phyloP scores from a whole-genome alignment of 192 early-diverging fungal species.

The Cetraspora pellucida region DNA sequence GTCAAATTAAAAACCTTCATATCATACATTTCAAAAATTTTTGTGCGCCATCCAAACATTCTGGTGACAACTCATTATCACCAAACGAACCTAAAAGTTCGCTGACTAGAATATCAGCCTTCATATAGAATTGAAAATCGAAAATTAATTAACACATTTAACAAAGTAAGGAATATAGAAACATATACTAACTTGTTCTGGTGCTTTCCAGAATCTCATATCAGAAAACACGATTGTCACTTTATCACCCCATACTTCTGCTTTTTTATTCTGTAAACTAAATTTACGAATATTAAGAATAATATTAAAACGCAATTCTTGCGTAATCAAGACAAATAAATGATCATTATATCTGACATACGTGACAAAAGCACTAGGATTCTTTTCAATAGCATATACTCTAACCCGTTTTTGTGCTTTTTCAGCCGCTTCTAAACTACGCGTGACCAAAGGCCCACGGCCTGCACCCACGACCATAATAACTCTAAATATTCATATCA shows the following conservation, averaged over 20 bases:
- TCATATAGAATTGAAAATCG: background rate
- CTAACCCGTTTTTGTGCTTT: constrained; percentile 59
- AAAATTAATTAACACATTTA: background rate
- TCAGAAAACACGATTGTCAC: constrained; percentile 88
- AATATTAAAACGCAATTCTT: background rate
- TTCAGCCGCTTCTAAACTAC: constrained; percentile 78
- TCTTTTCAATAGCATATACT: constrained; percentile 94
- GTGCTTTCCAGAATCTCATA: constrained; percentile 82
- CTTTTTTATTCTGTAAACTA: constrained; percentile 77
- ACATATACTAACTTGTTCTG: constrained; percentile 55
- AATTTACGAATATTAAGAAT: constrained; percentile 16
- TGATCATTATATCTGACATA: constrained; percentile 37
- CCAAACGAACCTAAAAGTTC: constrained; percentile 98
- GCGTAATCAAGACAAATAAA: background rate
- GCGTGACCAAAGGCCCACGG: constrained; percentile 90
- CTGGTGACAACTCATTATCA: constrained; percentile 99
- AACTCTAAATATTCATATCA: constrained; percentile 46
- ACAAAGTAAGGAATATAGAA: background rate
- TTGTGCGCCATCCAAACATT: constrained; percentile 93
- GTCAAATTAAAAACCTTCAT: too few relatives aligned
- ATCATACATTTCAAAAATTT: constrained; percentile 66
- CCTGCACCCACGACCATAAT: constrained; percentile 96
- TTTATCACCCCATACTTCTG: constrained; percentile 71
- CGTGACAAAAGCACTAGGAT: constrained; percentile 91
- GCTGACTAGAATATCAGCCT: constrained; percentile 90